These are phyloP conservation scores for Dryas octopetala DNA, from an alignment of 306 rosid genomes.

Conservation along the genomic window DNA sequence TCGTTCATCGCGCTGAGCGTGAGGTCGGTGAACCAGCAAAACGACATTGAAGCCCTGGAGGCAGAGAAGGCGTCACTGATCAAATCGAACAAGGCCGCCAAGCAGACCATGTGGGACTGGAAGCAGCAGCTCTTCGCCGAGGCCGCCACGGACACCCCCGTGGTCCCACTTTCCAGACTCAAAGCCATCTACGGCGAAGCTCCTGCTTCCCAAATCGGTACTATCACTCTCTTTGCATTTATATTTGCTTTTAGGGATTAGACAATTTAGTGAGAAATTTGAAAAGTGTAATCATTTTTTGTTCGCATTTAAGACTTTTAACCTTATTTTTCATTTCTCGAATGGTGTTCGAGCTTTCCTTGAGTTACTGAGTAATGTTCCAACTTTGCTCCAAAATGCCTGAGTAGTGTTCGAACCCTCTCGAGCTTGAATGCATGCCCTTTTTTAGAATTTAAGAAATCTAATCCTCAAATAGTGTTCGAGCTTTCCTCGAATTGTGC, in stretches of 20 bases:
- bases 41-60: constrained; percentile 56
- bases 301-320: no score
- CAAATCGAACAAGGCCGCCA: constrained; percentile 64
- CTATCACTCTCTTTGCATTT: constrained; percentile 4
- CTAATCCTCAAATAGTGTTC: no score
- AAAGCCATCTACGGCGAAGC: constrained; percentile 72
- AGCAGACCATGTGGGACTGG: constrained; percentile 75
- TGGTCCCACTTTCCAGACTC: constrained; percentile 60
- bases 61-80: constrained; percentile 64
- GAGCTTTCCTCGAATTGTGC: no score
- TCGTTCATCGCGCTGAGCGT: constrained; percentile 49
- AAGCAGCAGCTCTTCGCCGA: constrained; percentile 76
- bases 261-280: no score
- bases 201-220: constrained; percentile 48
- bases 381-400: no score
- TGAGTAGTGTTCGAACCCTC: no score
- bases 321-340: no score
- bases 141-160: constrained; percentile 39
- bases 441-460: no score
- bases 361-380: no score
- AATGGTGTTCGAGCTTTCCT: no score
- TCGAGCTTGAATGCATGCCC: no score
- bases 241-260: not conserved
- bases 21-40: constrained; percentile 65
- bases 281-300: no score